Evolutionary conservation across 495 filamentous ascomycete genomes (phyloP), one percentile per base, ranked within the genome.

Genomic region (Tuber borchii): DNA sequence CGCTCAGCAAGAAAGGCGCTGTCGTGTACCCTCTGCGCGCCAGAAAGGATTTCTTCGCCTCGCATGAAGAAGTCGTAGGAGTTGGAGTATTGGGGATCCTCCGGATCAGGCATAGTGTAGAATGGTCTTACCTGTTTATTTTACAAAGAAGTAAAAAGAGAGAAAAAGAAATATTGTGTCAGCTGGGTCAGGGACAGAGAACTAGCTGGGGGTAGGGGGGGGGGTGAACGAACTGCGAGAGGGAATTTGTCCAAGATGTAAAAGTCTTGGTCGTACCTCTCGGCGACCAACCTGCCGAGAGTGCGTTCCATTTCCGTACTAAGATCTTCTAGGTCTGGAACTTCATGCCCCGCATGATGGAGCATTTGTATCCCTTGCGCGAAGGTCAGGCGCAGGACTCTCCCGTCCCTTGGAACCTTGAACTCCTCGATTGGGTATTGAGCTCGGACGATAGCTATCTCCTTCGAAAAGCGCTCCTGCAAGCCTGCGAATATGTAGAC

Each of bases 171-270:
- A 8, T 65, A 65, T 65, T 34, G 14, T 17, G 26, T 65, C 26
- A 65, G 56, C 26, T 34, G 12, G 14, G 14, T 45, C 44, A 19
- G 14, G n/a, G 26, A 34, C 5, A 65, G 56, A 34, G 56, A 34
- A 65, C 14, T 26, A 17, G 26, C 12, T 17, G 48, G 22, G 48
- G 48, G 5, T 17, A 9, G 0, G 26, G 56, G 5, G 0, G 8
- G 56, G 56, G 16, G 56, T n/a, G 14, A 8, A 65, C 56, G 26
- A 10, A 91, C 94, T 16, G 90, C 89, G 2, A 87, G 85, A 19
- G 94, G 94, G 84, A 97, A 97, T 81, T 97, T 97, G 88, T 97
- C 94, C 72, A 97, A 89, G 65, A 97, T 90, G 85, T 95, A 97
- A 86, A 95, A 97, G 81, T 97, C 94, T 22, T 93, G 94, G 61